A percentile compares a stretch with the other conserved stretches of the same genome.
Conservation (phyloP, 768 basidiomycete genomes). For the Sarcodon sp. region DNA sequence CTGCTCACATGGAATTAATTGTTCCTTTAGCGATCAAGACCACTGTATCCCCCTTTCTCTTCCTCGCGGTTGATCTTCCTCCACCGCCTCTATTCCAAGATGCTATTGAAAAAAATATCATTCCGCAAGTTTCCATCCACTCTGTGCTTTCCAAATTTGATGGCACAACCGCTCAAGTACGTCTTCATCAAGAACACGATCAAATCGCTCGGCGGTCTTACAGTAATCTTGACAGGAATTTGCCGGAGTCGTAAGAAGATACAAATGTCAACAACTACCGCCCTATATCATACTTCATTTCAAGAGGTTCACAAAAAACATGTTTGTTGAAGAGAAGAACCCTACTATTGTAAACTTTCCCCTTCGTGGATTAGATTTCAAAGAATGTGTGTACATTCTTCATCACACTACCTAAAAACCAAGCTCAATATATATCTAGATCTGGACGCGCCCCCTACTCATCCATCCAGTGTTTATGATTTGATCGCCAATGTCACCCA, state of each 20-base stretch:
- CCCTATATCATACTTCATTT: slow-evolving; percentile 90
- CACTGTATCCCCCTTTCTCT: slow-evolving; percentile 81
- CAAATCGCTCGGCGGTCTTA: slow-evolving; percentile 5
- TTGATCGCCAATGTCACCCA: slow-evolving; percentile 92
- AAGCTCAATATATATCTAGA: slow-evolving; percentile 29
- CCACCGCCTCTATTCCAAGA: slow-evolving; percentile 98
- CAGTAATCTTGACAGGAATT: slow-evolving; percentile 46
- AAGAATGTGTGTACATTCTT: slow-evolving; percentile 59
- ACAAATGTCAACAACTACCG: slow-evolving; percentile 82
- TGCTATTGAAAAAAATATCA: slow-evolving; percentile 93
- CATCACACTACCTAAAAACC: not conserved
- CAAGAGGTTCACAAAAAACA: slow-evolving; percentile 94
- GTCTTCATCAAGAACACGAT: slow-evolving; percentile 11
- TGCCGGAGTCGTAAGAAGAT: slow-evolving; percentile 71
- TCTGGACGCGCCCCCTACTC: slow-evolving; percentile 53
- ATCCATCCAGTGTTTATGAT: slow-evolving; percentile 72
- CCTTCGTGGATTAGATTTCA: slow-evolving; percentile 82
- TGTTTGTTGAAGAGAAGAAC: slow-evolving; percentile 97
- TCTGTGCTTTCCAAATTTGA: slow-evolving; percentile 90
- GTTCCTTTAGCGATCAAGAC: slow-evolving; percentile 65
- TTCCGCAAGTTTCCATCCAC: slow-evolving; percentile 91
- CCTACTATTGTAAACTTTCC: slow-evolving; percentile 98
- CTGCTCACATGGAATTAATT: not conserved
- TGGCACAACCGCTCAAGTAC: slow-evolving; percentile 77
- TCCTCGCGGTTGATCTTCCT: slow-evolving; percentile 91